Evolutionary conservation across 192 early-diverging fungal species (phyloP).

Genomic region (Dissophora globulifera): DNA sequence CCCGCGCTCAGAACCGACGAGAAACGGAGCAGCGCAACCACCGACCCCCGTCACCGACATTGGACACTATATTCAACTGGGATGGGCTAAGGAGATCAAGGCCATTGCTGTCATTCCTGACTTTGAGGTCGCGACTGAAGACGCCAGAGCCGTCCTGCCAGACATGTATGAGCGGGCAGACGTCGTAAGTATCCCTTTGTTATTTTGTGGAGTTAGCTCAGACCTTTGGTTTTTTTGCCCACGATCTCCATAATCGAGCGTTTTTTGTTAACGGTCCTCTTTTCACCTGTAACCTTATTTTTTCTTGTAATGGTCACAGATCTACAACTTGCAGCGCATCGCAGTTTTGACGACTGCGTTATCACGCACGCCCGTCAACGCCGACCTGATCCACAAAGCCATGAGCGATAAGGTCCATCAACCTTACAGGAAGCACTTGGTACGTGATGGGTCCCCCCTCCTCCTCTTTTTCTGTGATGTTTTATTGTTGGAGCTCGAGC

Average conservation of each 20-base stretch:
- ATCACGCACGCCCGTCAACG: constrained; percentile 73
- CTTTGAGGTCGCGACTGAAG: constrained; percentile 93
- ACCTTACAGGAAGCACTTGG: constrained; percentile 91
- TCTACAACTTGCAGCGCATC: constrained; percentile 94
- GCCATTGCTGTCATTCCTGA: constrained; percentile 85
- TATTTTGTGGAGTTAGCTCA: background rate
- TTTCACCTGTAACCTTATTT: constrained; percentile 8
- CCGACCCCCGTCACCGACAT: constrained; percentile 71
- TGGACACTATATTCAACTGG: constrained; percentile 74
- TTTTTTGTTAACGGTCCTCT: too few relatives aligned
- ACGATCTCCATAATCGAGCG: too few relatives aligned
- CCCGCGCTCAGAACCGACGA: constrained; percentile 59
- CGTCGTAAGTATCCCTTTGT: constrained; percentile 65
- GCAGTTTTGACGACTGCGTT: constrained; percentile 91
- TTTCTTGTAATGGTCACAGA: constrained; percentile 42
- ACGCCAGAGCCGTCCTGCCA: constrained; percentile 90
- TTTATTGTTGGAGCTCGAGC: background rate
- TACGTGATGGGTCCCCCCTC: constrained; percentile 42
- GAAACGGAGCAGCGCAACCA: constrained; percentile 48
- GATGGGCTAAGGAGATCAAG: constrained; percentile 76
- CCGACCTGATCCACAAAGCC: constrained; percentile 85
- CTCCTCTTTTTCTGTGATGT: background rate
- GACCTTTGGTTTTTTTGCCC: background rate
- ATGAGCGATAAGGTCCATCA: constrained; percentile 99
- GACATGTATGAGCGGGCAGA: constrained; percentile 79